Evolutionary conservation across 176 grass and related monocot genomes (phyloP), one percentile per base, ranked within the genome.

Genomic region (Lolium multiflorum): DNA sequence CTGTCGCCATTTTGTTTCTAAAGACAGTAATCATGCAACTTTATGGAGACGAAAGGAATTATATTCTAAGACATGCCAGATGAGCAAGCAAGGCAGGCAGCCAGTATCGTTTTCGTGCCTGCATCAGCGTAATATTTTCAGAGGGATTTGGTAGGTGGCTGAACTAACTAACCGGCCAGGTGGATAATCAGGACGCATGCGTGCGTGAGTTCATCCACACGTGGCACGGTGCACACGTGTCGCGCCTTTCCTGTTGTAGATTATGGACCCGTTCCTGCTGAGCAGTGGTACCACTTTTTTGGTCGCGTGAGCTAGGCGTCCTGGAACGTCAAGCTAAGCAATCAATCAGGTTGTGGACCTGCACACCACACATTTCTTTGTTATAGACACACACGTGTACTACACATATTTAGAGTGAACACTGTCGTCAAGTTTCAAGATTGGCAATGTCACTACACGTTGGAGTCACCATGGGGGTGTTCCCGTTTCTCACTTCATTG

Each of bases 101-200:
- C 43, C 8, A 11, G 81, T 58, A 65, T 88, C 51, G 50, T 81
- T 91, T 58, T 91, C 76, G 12, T 69, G 16, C 6, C 7, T 38
- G 80, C 63, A 28, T 39, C 78, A 20, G 59, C 44, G 0, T 14
- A 2, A 21, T 55, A 5, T 43, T 91, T 88, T 84, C 76, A 62
- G 84, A 61, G 62, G 77, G 86, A 65, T 88, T 81, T 91, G 86
- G 89, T 81, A 4, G 82, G 86, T 81, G 71, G 89, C 85, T 91
- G 44, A 81, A 43, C 88, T 71, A 76, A 82, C 63, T 72, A 70
- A 77, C 46, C 41, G 41, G 41, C 72, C 64, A 8, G 72, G 46
- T 59, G 58, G 82, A 89, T 84, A 74, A 89, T 22, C 5, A 75
- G n/a, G 82, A 15, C 44, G 54, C 17, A 31, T 4, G 44, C 44